phyloP scores from a whole-genome alignment of 768 basidiomycete species.

The Mycena chlorophos region DNA sequence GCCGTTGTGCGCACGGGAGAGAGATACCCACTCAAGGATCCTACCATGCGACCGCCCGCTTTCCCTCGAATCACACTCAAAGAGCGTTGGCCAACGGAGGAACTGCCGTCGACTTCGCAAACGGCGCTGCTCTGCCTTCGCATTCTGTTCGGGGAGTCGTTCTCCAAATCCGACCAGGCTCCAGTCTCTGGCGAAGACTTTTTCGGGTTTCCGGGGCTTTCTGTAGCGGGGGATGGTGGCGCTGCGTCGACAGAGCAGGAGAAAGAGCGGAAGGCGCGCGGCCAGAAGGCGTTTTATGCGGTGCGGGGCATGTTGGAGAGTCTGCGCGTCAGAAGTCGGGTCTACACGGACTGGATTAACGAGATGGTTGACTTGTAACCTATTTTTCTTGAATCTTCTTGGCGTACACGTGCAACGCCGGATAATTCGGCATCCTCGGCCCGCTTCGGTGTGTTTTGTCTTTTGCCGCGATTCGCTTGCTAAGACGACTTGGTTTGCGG shows the following conservation, averaged over 20 bases:
- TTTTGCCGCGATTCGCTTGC: too few species aligned
- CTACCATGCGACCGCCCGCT: conserved; percentile 76
- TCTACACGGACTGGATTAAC: conserved; percentile 57
- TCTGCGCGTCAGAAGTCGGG: conserved; percentile 66
- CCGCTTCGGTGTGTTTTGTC: too few species aligned
- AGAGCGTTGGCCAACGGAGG: conserved; percentile 51
- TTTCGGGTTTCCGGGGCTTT: conserved; percentile 84
- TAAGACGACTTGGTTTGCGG: too few species aligned
- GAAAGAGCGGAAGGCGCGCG: conserved; percentile 68
- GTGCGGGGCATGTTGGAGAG: conserved; percentile 60
- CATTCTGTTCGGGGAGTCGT: conserved; percentile 80
- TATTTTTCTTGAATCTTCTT: too few species aligned
- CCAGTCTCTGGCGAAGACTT: conserved; percentile 80
- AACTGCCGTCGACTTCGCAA: conserved; percentile 73
- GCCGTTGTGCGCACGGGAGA: conserved; percentile 54
- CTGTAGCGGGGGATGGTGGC: conserved; percentile 78
- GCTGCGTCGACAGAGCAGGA: conserved; percentile 51
- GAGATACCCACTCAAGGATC: conserved; percentile 57
- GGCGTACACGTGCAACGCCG: too few species aligned
- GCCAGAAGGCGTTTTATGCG: conserved; percentile 68
- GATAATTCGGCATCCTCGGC: too few species aligned
- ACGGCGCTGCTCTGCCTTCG: conserved; percentile 82
- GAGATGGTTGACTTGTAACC: conserved; percentile 66
- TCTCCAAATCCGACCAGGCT: conserved; percentile 70
- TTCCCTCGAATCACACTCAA: conserved; percentile 59